phyloP scores from a whole-genome alignment of 2,329 filamentous ascomycete species.

The Bipolaris gigantea region DNA sequence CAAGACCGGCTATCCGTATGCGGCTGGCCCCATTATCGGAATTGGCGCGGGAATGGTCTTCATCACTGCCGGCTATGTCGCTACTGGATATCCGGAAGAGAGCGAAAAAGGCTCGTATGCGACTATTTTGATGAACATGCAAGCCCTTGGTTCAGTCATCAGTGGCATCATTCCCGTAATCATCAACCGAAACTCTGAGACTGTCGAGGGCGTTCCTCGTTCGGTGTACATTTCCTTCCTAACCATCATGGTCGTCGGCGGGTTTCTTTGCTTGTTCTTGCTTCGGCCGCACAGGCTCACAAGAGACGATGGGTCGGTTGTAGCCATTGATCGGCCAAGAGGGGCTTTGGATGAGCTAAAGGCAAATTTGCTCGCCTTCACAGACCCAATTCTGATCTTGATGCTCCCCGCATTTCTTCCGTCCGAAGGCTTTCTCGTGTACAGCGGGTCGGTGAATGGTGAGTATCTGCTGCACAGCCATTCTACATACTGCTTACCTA shows the following conservation, averaged over 20 bases:
- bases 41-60: slow-evolving; percentile 41
- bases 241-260: slow-evolving; percentile 34
- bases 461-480: background rate
- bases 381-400: slow-evolving; percentile 31
- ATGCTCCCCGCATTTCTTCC: slow-evolving; percentile 38
- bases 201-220: slow-evolving; percentile 32
- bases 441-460: slow-evolving; percentile 41
- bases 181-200: slow-evolving; percentile 35
- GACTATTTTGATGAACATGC: slow-evolving; percentile 38
- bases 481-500: background rate
- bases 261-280: slow-evolving; percentile 27
- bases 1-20: slow-evolving; percentile 36
- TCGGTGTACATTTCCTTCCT: slow-evolving; percentile 39
- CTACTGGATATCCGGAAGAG: slow-evolving; percentile 38
- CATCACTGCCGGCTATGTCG: slow-evolving; percentile 37
- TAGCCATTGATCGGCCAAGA: slow-evolving; percentile 31
- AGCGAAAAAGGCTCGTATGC: slow-evolving; percentile 35
- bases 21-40: slow-evolving; percentile 35
- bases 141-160: slow-evolving; percentile 34
- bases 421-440: slow-evolving; percentile 35
- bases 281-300: slow-evolving; percentile 34
- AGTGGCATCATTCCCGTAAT: slow-evolving; percentile 39
- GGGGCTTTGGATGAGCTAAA: slow-evolving; percentile 32
- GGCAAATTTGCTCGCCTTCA: slow-evolving; percentile 32
- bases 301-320: slow-evolving; percentile 35